Conservation (phyloP, 2,329 filamentous ascomycete genomes). For the Epichloe festucae region DNA sequence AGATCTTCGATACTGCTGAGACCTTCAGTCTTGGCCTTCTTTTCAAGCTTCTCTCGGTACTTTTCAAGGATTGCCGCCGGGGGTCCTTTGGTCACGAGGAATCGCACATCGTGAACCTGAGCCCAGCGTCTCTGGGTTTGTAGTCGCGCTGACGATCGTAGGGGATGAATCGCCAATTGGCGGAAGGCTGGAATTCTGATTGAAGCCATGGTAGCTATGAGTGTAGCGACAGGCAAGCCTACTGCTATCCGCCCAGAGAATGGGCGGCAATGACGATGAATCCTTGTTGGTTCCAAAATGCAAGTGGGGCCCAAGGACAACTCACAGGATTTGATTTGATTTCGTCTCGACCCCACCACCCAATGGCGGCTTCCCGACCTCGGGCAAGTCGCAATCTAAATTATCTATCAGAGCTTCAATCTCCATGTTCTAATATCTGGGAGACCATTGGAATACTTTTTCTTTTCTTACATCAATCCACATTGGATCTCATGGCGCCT, state of each 20-base stretch:
- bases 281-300: background rate
- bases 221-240: background rate
- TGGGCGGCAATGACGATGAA: background rate
- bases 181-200: slow-evolving; percentile 35
- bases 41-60: slow-evolving; percentile 74
- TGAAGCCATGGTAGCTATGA: slow-evolving; percentile 30
- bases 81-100: slow-evolving; percentile 68
- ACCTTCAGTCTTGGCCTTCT: slow-evolving; percentile 67
- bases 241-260: slow-evolving; percentile 2
- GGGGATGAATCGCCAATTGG: slow-evolving; percentile 24
- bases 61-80: slow-evolving; percentile 59
- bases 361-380: background rate
- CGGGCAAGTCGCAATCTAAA: background rate
- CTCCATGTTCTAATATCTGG: background rate
- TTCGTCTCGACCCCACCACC: background rate
- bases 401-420: background rate
- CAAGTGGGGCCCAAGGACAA: too few relatives aligned
- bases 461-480: background rate
- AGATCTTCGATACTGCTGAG: slow-evolving; percentile 58
- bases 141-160: slow-evolving; percentile 19
- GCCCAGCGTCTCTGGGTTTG: slow-evolving; percentile 68
- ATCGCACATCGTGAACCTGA: slow-evolving; percentile 82
- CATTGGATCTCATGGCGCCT: too few relatives aligned
- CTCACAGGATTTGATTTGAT: too few relatives aligned
- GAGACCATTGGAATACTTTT: background rate